A percentile compares a stretch with the other conserved stretches of the same genome.
These are phyloP conservation scores for Paraconiothyrium brasiliense DNA, from an alignment of 2,329 filamentous ascomycete genomes.

Conservation along the genomic window DNA sequence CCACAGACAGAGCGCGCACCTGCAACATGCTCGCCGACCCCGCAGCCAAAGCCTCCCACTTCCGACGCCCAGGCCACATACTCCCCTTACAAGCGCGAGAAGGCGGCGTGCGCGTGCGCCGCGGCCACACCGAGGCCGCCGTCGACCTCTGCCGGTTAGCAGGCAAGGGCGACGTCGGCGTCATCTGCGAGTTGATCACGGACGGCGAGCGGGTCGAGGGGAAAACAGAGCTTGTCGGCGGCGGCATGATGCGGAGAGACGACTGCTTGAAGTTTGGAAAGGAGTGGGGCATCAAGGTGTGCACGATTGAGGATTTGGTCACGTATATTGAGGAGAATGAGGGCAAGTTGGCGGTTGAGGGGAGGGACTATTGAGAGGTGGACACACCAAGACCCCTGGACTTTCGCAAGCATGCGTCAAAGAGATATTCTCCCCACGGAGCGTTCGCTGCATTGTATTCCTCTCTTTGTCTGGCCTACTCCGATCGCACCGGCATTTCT, in stretches of 20 bases:
- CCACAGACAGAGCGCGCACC: conserved; percentile 84
- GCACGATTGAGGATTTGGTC: conserved; percentile 92
- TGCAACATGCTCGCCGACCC: conserved; percentile 80
- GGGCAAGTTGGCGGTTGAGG: conserved; percentile 54
- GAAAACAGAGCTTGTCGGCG: conserved; percentile 68
- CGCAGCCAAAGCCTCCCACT: conserved; percentile 61
- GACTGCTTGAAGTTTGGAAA: conserved; percentile 87
- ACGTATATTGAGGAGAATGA: conserved; percentile 80
- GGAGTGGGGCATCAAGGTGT: conserved; percentile 89
- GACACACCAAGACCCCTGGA: too few relatives aligned
- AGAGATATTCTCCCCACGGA: too few relatives aligned
- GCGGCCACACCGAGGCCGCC: conserved; percentile 92
- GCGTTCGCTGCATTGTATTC: too few relatives aligned
- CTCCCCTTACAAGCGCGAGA: conserved; percentile 81
- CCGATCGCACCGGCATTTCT: too few relatives aligned
- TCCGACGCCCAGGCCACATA: conserved; percentile 88
- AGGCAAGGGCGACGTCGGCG: conserved; percentile 75
- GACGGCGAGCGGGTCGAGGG: conserved; percentile 79
- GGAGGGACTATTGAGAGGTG: conserved; percentile 14
- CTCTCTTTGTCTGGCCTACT: too few relatives aligned
- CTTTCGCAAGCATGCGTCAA: too few relatives aligned
- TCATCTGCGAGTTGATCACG: conserved; percentile 91
- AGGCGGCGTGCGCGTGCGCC: conserved; percentile 81
- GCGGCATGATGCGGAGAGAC: conserved; percentile 93
- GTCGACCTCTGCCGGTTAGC: conserved; percentile 89